phyloP scores from a whole-genome alignment of 2,329 filamentous ascomycete genomes.

The Ascochyta lentis region DNA sequence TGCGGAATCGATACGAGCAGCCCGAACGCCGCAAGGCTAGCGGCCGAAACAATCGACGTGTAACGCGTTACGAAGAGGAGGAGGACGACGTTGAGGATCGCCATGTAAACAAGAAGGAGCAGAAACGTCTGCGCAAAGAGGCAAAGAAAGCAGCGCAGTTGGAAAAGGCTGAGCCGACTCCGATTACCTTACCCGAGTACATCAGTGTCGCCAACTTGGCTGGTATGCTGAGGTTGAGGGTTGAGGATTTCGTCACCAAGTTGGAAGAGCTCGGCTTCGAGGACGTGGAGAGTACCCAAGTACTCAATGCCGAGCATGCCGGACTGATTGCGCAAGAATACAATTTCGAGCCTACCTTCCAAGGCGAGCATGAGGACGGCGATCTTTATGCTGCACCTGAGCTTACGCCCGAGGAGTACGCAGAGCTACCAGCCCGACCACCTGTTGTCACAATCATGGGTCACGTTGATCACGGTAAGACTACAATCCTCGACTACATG shows the following conservation, averaged over 20 bases:
- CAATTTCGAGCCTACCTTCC: conserved; percentile 84
- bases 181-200: conserved; percentile 83
- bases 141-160: conserved; percentile 45
- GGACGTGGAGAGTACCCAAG: conserved; percentile 78
- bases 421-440: conserved; percentile 74
- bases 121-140: conserved; percentile 42
- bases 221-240: conserved; percentile 72
- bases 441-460: conserved; percentile 99
- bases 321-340: conserved; percentile 91
- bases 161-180: conserved; percentile 38
- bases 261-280: conserved; percentile 92
- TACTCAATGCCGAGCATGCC: conserved; percentile 89
- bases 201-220: conserved; percentile 88
- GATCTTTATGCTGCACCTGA: conserved; percentile 71
- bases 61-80: conserved; percentile 34
- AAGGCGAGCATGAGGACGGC: conserved; percentile 64
- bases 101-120: conserved; percentile 34
- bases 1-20: conserved; percentile 40
- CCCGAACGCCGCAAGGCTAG: conserved; percentile 34
- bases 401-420: conserved; percentile 64
- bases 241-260: conserved; percentile 74
- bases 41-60: conserved; percentile 23
- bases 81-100: conserved; percentile 37
- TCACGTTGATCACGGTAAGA: conserved; percentile 98
- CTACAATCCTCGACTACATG: conserved; percentile 90